Evolutionary conservation across 371 early-diverging fungal genomes (phyloP).

Genomic region (Catenaria anguillulae): DNA sequence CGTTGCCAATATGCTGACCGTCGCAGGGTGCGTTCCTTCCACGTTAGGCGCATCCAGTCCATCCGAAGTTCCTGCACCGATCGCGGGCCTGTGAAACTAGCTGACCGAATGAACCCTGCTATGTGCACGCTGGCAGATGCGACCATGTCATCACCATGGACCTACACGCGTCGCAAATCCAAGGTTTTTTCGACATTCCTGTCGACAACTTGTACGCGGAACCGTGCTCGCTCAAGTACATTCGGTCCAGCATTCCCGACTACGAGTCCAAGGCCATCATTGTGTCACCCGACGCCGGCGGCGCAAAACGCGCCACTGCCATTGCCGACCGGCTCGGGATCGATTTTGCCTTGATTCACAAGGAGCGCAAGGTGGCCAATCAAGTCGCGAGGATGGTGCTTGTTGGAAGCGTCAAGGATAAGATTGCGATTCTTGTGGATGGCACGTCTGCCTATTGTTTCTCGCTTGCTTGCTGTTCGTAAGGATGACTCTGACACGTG

Average conservation of each 20-base stretch:
- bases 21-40: conserved; percentile 55
- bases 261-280: conserved; percentile 54
- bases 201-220: conserved; percentile 92
- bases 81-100: too few species aligned
- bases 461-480: too few species aligned
- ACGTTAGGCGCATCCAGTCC: too few species aligned
- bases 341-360: conserved; percentile 91
- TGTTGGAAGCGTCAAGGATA: conserved; percentile 81
- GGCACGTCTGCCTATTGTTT: too few species aligned
- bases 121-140: too few species aligned
- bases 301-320: conserved; percentile 78
- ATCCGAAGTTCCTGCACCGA: too few species aligned
- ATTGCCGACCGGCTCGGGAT: conserved; percentile 83
- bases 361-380: conserved; percentile 44
- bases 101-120: background rate
- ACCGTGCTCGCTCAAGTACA: conserved; percentile 79
- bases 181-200: conserved; percentile 89
- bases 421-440: conserved; percentile 73
- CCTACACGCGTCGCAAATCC: conserved; percentile 60
- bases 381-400: conserved; percentile 59
- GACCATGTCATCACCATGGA: conserved; percentile 97
- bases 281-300: conserved; percentile 91
- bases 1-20: conserved; percentile 85
- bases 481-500: too few species aligned
- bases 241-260: conserved; percentile 61